Conservation (phyloP, 2,329 filamentous ascomycete genomes). For the Claviceps arundinis region DNA sequence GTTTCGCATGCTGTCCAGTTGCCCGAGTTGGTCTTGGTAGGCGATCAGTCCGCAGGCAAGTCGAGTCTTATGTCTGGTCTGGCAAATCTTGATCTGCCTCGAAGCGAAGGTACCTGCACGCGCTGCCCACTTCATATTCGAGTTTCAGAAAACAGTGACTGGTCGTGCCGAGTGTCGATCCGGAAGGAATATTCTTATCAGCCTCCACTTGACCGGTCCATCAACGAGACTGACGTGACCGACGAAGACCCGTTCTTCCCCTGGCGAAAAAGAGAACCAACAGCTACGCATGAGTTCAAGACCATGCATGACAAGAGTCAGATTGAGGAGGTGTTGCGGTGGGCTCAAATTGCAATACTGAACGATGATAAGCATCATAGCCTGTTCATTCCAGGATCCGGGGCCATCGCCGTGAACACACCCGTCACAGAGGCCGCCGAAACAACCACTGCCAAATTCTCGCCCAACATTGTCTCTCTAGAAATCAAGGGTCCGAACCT, state of each 20-base stretch:
- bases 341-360: conserved; percentile 65
- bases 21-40: conserved; percentile 70
- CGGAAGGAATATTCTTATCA: conserved; percentile 50
- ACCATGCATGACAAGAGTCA: conserved; percentile 45
- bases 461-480: conserved; percentile 67
- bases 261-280: conserved; percentile 41
- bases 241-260: conserved; percentile 45
- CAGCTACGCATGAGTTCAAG: conserved; percentile 45
- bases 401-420: conserved; percentile 24
- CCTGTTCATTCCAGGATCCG: conserved; percentile 40
- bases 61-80: conserved; percentile 54
- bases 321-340: conserved; percentile 55
- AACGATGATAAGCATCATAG: conserved; percentile 46
- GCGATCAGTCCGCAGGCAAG: conserved; percentile 78
- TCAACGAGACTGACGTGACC: conserved; percentile 34
- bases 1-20: conserved; percentile 59
- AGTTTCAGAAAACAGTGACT: conserved; percentile 43
- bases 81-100: conserved; percentile 57
- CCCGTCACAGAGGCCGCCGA: conserved; percentile 23
- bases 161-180: conserved; percentile 56
- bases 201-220: conserved; percentile 23
- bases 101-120: conserved; percentile 62
- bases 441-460: conserved; percentile 51
- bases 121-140: conserved; percentile 71
- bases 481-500: conserved; percentile 60